These are phyloP conservation scores for Alternaria burnsii DNA, from an alignment of 2,329 filamentous ascomycete genomes.

Conservation along the genomic window DNA sequence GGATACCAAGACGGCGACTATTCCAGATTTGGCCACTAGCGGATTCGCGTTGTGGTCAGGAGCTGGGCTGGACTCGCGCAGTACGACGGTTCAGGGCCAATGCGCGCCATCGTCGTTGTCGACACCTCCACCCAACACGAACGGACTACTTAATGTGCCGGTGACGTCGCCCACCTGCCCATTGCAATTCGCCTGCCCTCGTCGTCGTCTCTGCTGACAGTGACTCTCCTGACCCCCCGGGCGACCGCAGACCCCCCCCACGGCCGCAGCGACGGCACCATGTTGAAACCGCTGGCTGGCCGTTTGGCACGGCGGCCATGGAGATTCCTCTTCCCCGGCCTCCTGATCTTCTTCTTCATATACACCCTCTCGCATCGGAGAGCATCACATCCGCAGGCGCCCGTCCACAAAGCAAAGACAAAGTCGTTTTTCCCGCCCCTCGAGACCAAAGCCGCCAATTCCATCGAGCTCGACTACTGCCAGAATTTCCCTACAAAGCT, in stretches of 20 bases:
- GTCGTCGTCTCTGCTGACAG: constrained; percentile 1
- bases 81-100: constrained; percentile 13
- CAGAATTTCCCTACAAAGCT: constrained; percentile 52
- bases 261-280: constrained; percentile 20
- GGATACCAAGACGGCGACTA: constrained; percentile 8
- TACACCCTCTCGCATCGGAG: constrained; percentile 41
- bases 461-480: constrained; percentile 50
- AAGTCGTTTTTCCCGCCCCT: constrained; percentile 51
- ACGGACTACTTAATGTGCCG: constrained; percentile 21
- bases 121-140: constrained; percentile 13
- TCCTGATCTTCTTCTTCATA: constrained; percentile 45
- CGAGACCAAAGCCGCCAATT: constrained; percentile 36
- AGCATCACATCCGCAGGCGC: constrained; percentile 19
- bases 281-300: constrained; percentile 38
- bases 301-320: constrained; percentile 42
- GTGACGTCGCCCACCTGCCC: constrained; percentile 18
- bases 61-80: constrained; percentile 21
- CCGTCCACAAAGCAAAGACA: constrained; percentile 41
- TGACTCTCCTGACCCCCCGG: not conserved
- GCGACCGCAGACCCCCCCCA: constrained; percentile 11
- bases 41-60: constrained; percentile 12
- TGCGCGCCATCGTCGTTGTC: constrained; percentile 12
- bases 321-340: constrained; percentile 42
- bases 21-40: constrained; percentile 12
- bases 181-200: constrained; percentile 7